These are phyloP conservation scores for Sporothrix curviconia DNA, from an alignment of 2,329 filamentous ascomycete species.

Conservation along the genomic window DNA sequence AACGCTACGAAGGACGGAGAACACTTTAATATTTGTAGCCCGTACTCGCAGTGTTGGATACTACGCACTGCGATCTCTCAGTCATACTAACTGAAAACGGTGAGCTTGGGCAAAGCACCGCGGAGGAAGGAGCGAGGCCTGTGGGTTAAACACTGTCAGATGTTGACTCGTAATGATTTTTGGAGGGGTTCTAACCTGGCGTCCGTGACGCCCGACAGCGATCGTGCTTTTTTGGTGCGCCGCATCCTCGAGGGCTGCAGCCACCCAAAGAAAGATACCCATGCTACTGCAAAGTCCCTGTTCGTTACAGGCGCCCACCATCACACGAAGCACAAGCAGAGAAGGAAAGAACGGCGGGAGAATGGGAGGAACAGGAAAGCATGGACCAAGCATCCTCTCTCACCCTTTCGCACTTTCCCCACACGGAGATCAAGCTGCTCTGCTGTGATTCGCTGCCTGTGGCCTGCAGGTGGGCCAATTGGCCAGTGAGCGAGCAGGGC, in stretches of 20 bases:
- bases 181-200: not conserved
- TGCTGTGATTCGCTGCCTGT: not conserved
- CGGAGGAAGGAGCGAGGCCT: not conserved
- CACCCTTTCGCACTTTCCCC: slow-evolving; percentile 4
- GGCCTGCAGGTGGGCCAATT: not conserved
- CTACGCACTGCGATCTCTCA: slow-evolving; percentile 10
- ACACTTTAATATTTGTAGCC: not conserved
- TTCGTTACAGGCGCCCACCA: not conserved
- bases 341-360: not conserved
- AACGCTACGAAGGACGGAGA: slow-evolving; percentile 6
- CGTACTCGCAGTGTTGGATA: slow-evolving; percentile 8
- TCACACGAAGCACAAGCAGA: not conserved
- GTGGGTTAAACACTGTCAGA: not conserved
- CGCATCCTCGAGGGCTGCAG: not conserved
- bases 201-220: not conserved
- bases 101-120: not conserved
- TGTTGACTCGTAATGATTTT: no score
- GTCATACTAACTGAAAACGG: not conserved
- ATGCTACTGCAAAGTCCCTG: slow-evolving; percentile 3
- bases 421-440: not conserved
- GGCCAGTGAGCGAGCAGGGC: slow-evolving; percentile 10
- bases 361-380: no score
- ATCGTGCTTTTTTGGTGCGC: not conserved
- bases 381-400: not conserved
- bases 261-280: not conserved